Conservation (phyloP, 345 rosid species). For the Brassica carinata region DNA sequence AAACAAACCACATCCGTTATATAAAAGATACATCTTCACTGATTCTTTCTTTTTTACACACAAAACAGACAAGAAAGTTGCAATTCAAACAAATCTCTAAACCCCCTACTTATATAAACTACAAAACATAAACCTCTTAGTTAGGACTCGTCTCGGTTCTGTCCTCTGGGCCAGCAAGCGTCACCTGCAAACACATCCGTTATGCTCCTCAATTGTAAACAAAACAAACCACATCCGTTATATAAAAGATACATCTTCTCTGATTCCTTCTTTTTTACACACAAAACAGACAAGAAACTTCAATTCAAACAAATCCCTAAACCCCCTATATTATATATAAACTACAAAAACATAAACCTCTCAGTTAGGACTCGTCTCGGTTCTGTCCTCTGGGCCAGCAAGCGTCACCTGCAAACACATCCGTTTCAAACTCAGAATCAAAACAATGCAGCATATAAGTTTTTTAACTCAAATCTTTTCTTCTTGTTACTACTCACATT, state of each 20-base stretch:
- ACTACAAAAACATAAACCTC: slow-evolving; percentile 32
- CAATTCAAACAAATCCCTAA: slow-evolving; percentile 30
- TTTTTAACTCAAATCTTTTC: slow-evolving; percentile 5
- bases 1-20: too few relatives aligned
- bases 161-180: too few relatives aligned
- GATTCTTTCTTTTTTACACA: too few relatives aligned
- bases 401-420: slow-evolving; percentile 38
- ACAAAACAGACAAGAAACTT: slow-evolving; percentile 15
- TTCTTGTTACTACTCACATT: slow-evolving; percentile 62
- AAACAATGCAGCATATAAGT: not conserved
- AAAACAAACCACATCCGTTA: slow-evolving; percentile 16
- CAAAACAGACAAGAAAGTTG: too few relatives aligned
- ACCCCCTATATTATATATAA: slow-evolving; percentile 11
- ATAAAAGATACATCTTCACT: too few relatives aligned
- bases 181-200: not conserved
- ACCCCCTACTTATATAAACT: too few relatives aligned
- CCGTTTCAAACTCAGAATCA: slow-evolving; percentile 16
- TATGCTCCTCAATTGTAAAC: slow-evolving; percentile 10
- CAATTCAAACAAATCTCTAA: too few relatives aligned
- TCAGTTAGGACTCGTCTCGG: slow-evolving; percentile 33
- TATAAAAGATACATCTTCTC: slow-evolving; percentile 19
- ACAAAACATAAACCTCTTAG: too few relatives aligned
- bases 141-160: too few relatives aligned
- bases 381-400: slow-evolving; percentile 45
- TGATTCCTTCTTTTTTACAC: slow-evolving; percentile 30